A percentile compares a stretch with the other conserved stretches of the same genome.
These are phyloP conservation scores for Rasamsonia emersonii DNA, from an alignment of 2,329 filamentous ascomycete genomes.

Conservation along the genomic window DNA sequence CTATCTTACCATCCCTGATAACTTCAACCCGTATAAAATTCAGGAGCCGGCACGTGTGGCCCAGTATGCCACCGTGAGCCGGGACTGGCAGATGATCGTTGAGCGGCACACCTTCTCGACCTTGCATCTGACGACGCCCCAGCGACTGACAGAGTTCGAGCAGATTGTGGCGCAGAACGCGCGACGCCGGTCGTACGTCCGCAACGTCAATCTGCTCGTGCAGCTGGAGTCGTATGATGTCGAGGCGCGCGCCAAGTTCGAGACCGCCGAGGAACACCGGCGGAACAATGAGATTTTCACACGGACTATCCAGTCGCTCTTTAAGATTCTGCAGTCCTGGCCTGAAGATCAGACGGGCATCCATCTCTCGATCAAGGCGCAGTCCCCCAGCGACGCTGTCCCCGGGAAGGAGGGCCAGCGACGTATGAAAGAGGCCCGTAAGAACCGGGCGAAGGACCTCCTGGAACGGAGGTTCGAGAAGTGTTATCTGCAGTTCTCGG, in stretches of 20 bases:
- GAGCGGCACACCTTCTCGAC: conserved; percentile 3
- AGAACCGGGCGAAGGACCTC: no score
- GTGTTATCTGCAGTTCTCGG: background rate
- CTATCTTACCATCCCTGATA: background rate
- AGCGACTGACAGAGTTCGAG: background rate
- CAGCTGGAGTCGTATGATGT: conserved; percentile 1
- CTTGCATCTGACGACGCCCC: background rate
- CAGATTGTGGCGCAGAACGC: background rate
- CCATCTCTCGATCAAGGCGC: conserved; percentile 1
- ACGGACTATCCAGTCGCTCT: background rate
- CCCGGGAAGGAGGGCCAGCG: background rate
- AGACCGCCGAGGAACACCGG: conserved; percentile 2
- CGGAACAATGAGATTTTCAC: conserved; percentile 4
- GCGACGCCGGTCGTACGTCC: background rate
- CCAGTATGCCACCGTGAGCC: conserved; percentile 1
- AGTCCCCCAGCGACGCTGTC: background rate
- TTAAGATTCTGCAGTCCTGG: conserved; percentile 1
- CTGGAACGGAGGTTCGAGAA: background rate
- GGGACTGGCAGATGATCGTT: conserved; percentile 2
- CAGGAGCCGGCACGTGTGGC: no score
- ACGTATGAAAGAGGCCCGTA: background rate
- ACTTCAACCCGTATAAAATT: no score
- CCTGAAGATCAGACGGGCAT: background rate
- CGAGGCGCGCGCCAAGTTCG: background rate
- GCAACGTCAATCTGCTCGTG: background rate